Base-by-base conservation (phyloP, 2,329 filamentous ascomycete genomes). In the Diaporthe caulivora region DNA sequence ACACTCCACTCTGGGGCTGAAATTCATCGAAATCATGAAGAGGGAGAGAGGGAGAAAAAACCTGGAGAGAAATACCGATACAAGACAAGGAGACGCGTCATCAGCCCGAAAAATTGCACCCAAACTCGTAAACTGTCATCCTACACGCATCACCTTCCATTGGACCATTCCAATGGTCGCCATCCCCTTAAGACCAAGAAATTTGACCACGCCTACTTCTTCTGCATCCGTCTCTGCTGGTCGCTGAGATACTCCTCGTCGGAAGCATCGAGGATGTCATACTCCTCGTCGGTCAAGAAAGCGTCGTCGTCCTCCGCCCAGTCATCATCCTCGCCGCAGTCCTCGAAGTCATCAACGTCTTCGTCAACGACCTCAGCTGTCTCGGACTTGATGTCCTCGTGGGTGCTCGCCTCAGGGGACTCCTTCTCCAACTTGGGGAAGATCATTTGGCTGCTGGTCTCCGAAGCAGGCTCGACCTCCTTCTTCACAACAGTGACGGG, bases 371-470 rank as follows among this genome's bases (percentile, higher is more conserved):
- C 90, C 76, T 90, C 86, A 29, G 88, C 86, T 62, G 88, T 84
- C 29, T 85, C 84, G n/a, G 85, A 81, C 78, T 92, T 77, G 72
- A 69, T 54, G 15, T 88, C 86, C 80, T 94, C 87, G 78, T 97
- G 92, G n/a, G 93, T 89, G 84, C 95, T 97, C 26, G 92, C 88
- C 58, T 91, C 87, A 2, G 95, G 95, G 13, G 95, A 97, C 84
- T 98, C 97, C 85, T 97, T 98, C 78, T 98, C 95, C 51, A 98
- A 89, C 83, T 94, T 97, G 75, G 97, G 97, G 89, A 98, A 98
- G 81, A 98, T 95, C 95, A 98, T 98, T 79, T 92, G 91, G 83
- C 92, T 94, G 69, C 81, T 78, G n/a, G 31, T 44, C 62, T 80
- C 74, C 6, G 74, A 69, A 34, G 73, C 62, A 21, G 68, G 31